Conservation (phyloP, 768 basidiomycete species). For the Termitomyces sp. region DNA sequence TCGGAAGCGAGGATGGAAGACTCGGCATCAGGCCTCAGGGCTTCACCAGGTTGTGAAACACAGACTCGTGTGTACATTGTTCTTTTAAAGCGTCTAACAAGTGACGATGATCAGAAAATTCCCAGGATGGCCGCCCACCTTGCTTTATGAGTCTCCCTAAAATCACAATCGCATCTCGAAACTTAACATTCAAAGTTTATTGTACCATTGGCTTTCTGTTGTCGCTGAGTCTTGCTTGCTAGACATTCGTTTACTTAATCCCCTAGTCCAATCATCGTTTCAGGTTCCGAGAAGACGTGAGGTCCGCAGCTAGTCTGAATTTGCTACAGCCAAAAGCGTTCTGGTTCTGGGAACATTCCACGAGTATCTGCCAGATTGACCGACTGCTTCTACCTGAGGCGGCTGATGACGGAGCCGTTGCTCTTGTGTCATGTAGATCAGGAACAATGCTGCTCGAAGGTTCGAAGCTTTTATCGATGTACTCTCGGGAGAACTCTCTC, state of each 20-base stretch:
- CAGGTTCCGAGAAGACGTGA: neutral
- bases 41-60: neutral
- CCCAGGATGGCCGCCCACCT: neutral
- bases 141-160: neutral
- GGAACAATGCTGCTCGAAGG: neutral
- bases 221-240: neutral
- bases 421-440: neutral
- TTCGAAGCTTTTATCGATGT: neutral
- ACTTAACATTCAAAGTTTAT: too few species aligned
- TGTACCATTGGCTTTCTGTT: neutral
- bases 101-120: neutral
- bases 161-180: too few species aligned
- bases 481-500: neutral
- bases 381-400: neutral
- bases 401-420: neutral
- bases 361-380: neutral
- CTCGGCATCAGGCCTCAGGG: neutral
- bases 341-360: neutral
- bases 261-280: neutral
- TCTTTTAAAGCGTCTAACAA: neutral
- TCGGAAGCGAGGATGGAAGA: slow-evolving; percentile 1
- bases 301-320: neutral
- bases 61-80: neutral
- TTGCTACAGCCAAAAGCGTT: neutral
- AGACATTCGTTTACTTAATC: neutral